Percentiles rank a stretch among this genome's conserved stretches.
Conservation (phyloP, 2,329 filamentous ascomycete species). For the Rutstroemia sp. region DNA sequence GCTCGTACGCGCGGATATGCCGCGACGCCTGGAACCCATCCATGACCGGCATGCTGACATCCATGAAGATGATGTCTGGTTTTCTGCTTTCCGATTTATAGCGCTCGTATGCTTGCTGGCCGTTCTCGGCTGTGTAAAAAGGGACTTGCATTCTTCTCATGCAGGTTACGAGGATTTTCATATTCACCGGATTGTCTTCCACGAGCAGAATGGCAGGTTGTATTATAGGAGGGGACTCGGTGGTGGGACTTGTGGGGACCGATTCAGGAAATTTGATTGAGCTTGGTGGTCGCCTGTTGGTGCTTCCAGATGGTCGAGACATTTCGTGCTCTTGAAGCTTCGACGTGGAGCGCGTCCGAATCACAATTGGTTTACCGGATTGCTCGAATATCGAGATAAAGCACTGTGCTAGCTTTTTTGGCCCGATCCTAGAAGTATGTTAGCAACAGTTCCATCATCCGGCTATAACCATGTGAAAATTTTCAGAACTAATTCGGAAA, state of each 20-base stretch:
- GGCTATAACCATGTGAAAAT: no score
- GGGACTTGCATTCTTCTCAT: slow-evolving; percentile 14
- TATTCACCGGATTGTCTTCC: slow-evolving; percentile 33
- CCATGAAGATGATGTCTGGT: slow-evolving; percentile 39
- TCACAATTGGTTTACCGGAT: not conserved
- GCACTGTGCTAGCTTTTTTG: slow-evolving; percentile 1
- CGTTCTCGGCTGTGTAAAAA: slow-evolving; percentile 24
- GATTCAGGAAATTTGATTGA: not conserved
- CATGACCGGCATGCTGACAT: slow-evolving; percentile 48
- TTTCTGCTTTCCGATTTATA: slow-evolving; percentile 1
- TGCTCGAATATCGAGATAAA: slow-evolving; percentile 1
- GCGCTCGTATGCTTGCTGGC: slow-evolving; percentile 5
- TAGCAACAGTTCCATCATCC: not conserved
- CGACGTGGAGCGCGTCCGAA: no score
- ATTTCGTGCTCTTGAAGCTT: no score
- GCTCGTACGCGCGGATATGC: slow-evolving; percentile 9
- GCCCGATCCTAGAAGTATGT: not conserved
- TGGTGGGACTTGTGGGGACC: not conserved
- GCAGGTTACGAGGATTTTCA: slow-evolving; percentile 23
- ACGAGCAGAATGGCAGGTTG: slow-evolving; percentile 17
- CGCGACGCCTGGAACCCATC: slow-evolving; percentile 32
- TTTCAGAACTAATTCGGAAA: not conserved
- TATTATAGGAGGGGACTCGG: no score
- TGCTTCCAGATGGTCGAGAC: not conserved
- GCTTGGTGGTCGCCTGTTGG: no score